Conservation (phyloP, 257 asterid species). For the Solanum verrucosum region DNA sequence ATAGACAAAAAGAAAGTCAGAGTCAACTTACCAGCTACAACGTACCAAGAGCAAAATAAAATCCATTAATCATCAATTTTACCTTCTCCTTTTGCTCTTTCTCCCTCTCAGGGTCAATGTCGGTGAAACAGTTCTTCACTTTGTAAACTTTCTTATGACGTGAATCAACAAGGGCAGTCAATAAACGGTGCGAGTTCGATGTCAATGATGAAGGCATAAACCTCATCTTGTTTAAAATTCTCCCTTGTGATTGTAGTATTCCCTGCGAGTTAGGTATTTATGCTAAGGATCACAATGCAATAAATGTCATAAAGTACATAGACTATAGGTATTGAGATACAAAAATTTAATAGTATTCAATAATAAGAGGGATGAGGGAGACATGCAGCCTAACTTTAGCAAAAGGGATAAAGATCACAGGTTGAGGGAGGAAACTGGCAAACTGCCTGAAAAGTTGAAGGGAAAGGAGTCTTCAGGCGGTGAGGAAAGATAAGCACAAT, state of each 20-base stretch:
- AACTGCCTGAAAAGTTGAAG: neutral
- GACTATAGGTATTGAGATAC: neutral
- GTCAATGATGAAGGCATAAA: slow-evolving; percentile 96
- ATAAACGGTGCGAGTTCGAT: slow-evolving; percentile 83
- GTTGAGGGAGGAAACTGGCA: neutral
- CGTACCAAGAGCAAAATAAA: neutral
- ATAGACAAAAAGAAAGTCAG: slow-evolving; percentile 1
- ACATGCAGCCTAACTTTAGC: neutral
- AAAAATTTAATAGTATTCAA: neutral
- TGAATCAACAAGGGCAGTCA: slow-evolving; percentile 97
- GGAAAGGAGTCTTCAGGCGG: neutral
- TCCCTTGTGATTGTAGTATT: slow-evolving; percentile 95
- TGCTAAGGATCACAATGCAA: neutral
- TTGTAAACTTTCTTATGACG: slow-evolving; percentile 90
- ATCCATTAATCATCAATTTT: neutral
- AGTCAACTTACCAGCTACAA: neutral
- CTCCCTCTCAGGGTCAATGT: slow-evolving; percentile 97
- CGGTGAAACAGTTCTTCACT: slow-evolving; percentile 95
- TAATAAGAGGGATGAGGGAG: neutral
- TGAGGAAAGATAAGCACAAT: neutral
- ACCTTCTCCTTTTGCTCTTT: slow-evolving; percentile 96
- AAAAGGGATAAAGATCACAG: neutral
- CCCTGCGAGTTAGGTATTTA: slow-evolving; percentile 42
- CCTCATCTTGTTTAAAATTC: slow-evolving; percentile 77
- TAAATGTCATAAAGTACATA: neutral